A percentile compares a stretch with the other conserved stretches of the same genome.
These are phyloP conservation scores for Exophiala aquamarina DNA, from an alignment of 2,329 filamentous ascomycete genomes.

Conservation along the genomic window DNA sequence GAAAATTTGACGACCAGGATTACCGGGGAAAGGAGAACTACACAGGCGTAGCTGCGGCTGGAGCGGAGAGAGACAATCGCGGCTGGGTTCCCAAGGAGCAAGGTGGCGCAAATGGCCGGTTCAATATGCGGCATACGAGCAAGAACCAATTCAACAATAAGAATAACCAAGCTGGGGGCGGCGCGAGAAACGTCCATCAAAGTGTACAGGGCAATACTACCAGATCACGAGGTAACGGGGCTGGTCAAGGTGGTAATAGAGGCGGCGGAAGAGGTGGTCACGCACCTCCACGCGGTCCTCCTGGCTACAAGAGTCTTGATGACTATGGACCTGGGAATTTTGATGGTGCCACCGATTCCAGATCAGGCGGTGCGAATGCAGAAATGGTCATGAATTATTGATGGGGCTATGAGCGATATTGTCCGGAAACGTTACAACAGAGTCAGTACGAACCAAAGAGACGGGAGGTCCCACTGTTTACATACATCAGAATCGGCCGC, in stretches of 20 bases:
- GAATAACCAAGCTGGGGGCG: slow-evolving; percentile 11
- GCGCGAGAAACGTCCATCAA: slow-evolving; percentile 10
- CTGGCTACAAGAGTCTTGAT: slow-evolving; percentile 66
- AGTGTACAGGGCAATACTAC: slow-evolving; percentile 4
- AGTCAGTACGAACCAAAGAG: too few species aligned
- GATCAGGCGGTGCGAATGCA: slow-evolving; percentile 14
- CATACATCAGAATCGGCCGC: too few species aligned
- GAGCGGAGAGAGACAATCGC: slow-evolving; percentile 30
- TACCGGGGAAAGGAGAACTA: slow-evolving; percentile 37
- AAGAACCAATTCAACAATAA: slow-evolving; percentile 25
- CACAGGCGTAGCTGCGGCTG: slow-evolving; percentile 29
- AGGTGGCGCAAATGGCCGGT: slow-evolving; percentile 10
- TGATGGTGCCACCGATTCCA: slow-evolving; percentile 30
- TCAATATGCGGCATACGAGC: slow-evolving; percentile 20
- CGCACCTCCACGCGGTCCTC: slow-evolving; percentile 33
- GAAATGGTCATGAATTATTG: slow-evolving; percentile 31
- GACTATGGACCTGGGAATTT: slow-evolving; percentile 45
- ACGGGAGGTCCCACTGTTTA: too few species aligned
- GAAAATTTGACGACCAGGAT: slow-evolving; percentile 53
- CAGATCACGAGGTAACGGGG: slow-evolving; percentile 14
- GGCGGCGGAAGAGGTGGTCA: slow-evolving; percentile 38
- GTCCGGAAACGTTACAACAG: too few species aligned
- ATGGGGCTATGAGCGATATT: neutral
- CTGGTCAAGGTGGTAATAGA: slow-evolving; percentile 33
- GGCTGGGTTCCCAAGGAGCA: slow-evolving; percentile 16